Base-by-base conservation (phyloP, 176 grass and related monocot genomes). In the Paspalum vaginatum region DNA sequence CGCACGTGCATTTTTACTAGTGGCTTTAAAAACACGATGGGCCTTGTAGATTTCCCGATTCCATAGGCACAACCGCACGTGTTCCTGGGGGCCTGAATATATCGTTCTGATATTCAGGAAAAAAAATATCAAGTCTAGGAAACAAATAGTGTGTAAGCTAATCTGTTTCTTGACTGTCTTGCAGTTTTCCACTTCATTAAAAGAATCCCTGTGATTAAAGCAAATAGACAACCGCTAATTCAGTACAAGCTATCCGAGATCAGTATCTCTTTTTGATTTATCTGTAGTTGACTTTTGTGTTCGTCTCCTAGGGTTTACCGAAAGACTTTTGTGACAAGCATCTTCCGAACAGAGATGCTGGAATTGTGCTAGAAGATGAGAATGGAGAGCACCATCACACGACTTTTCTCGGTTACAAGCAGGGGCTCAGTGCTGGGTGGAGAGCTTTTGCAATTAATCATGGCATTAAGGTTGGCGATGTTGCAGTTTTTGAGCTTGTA, bases 371-470 rank as follows among this genome's bases (percentile, higher is more conserved):
- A n/a, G 59, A 88, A 88, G 86, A 73, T 79, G 75, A 83, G 86
- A 56, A 78, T 51, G 86, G 86, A 54, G 40, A 11, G 50, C 72
- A 60, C 16, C 75, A 67, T 72, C 20, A 60, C 32, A 56, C 67
- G 2, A 83, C 14, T 16, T 84, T 79, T 79, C 80, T 83, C 42
- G 50, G 75, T 10, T 1, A 5, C 60, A 88, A 83, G 68, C 74
- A 79, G 53, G 86, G 74, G 79, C 67, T 88, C 32, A 83, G 86
- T 66, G 86, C 41, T 11, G 80, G 86, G 6, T 88, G 86, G 86
- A 88, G 80, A 74, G 68, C 60, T 88, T 83, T 88, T 44, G 74
- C 86, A 4, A 51, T 83, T 21, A 20, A 79, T 11, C 80, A 88
- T 74, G 43, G 1, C 74, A 66, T 88, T 42, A 88, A 79, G 16